Percentiles rank a stretch among this genome's conserved stretches.
Conservation (phyloP, 768 basidiomycete genomes). For the Lentinula edodes region DNA sequence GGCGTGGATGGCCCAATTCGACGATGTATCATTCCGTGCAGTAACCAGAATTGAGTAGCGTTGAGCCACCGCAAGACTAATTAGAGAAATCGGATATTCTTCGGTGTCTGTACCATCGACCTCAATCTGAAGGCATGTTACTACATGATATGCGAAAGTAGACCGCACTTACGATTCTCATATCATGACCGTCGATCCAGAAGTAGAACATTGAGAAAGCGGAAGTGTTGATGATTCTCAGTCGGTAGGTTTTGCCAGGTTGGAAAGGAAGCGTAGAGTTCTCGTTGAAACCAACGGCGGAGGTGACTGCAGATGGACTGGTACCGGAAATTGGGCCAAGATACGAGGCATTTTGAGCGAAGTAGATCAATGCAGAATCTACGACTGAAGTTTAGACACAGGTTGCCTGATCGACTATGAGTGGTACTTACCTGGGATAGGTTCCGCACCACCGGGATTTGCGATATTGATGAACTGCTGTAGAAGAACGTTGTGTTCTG, state of each 20-base stretch:
- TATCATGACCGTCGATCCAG: constrained; percentile 86
- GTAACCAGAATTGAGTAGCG: constrained; percentile 91
- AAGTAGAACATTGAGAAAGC: constrained; percentile 76
- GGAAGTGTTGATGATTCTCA: constrained; percentile 82
- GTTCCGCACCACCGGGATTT: constrained; percentile 84
- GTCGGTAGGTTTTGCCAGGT: constrained; percentile 85
- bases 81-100: constrained; percentile 62
- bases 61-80: constrained; percentile 82
- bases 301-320: constrained; percentile 42
- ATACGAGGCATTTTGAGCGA: constrained; percentile 70
- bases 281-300: constrained; percentile 77
- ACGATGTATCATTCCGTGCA: constrained; percentile 77
- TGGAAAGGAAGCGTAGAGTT: constrained; percentile 81
- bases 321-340: constrained; percentile 52
- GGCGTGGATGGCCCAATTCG: constrained; percentile 87
- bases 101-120: constrained; percentile 81
- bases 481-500: constrained; percentile 58
- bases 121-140: constrained; percentile 41
- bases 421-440: constrained; percentile 62
- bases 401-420: not conserved
- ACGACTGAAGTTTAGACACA: not conserved
- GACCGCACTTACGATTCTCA: constrained; percentile 41
- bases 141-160: not conserved
- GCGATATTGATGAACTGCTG: constrained; percentile 61
- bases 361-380: constrained; percentile 84